Percentiles rank a stretch among this genome's conserved stretches.
Evolutionary conservation across 306 rosid genomes (phyloP).

Genomic region (Carpinus fangiana): DNA sequence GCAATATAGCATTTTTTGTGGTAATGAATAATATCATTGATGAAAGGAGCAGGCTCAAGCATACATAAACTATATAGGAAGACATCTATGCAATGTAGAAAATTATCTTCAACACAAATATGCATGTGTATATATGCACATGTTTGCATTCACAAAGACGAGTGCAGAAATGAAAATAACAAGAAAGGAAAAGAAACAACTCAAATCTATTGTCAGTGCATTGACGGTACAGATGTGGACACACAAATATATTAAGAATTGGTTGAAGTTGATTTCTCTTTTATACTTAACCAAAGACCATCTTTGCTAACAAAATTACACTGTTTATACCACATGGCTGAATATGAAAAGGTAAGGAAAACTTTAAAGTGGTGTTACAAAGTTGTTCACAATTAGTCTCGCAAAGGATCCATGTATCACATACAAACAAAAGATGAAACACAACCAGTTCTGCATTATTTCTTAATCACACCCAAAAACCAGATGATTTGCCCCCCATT

Average conservation of each 20-base stretch:
- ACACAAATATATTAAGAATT: background rate
- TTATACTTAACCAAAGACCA: background rate
- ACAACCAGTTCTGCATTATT: too few species aligned
- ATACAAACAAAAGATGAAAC: too few species aligned
- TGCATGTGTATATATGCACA: background rate
- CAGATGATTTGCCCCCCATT: too few species aligned
- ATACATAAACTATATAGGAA: background rate
- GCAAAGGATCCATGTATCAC: too few species aligned
- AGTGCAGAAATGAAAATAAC: background rate
- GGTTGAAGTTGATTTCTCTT: background rate
- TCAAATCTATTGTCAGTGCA: constrained; percentile 8
- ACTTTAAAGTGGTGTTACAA: too few species aligned
- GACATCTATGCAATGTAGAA: background rate
- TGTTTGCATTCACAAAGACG: background rate
- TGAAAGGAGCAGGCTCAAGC: background rate
- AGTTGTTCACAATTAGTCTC: too few species aligned
- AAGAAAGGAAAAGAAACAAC: constrained; percentile 13
- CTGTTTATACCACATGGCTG: too few species aligned
- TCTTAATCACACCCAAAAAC: too few species aligned
- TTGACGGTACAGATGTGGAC: background rate
- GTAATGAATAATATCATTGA: background rate
- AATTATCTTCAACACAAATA: constrained; percentile 9
- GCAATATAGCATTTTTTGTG: background rate
- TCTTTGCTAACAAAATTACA: too few species aligned
- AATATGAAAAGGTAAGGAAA: too few species aligned